Percentiles rank a stretch among this genome's conserved stretches.
Evolutionary conservation across 495 filamentous ascomycete species (phyloP).

Genomic region (Venustampulla echinocandica): DNA sequence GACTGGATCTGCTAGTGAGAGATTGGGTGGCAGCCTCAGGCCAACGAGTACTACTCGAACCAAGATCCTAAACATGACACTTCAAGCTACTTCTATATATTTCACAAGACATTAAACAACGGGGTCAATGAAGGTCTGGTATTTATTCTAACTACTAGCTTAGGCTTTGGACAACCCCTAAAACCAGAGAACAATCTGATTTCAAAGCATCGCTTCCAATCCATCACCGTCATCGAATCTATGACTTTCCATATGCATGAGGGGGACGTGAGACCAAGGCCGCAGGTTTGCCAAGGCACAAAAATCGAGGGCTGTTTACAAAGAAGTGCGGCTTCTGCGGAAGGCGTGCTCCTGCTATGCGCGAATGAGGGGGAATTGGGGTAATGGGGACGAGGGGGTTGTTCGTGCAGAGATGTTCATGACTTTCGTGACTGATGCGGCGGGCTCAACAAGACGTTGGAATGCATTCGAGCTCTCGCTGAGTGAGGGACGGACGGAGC

Average conservation of each 20-base stretch:
- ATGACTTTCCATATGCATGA: constrained; percentile 12
- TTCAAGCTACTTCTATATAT: not conserved
- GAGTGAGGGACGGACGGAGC: too few relatives aligned
- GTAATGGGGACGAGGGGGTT: constrained; percentile 8
- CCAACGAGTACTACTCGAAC: too few relatives aligned
- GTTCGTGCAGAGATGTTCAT: constrained; percentile 20
- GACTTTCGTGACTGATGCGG: constrained; percentile 17
- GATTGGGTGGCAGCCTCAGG: too few relatives aligned
- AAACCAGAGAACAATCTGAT: constrained; percentile 6
- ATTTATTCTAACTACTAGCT: constrained; percentile 27
- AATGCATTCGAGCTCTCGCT: too few relatives aligned
- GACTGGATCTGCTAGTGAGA: too few relatives aligned
- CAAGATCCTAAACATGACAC: too few relatives aligned
- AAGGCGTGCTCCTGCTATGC: constrained; percentile 8
- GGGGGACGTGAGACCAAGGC: constrained; percentile 9
- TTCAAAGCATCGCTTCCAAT: constrained; percentile 15
- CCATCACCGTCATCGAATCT: constrained; percentile 20
- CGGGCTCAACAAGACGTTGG: too few relatives aligned
- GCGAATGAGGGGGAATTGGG: constrained; percentile 14
- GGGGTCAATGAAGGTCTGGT: constrained; percentile 24
- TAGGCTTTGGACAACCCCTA: constrained; percentile 11
- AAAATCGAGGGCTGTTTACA: constrained; percentile 5
- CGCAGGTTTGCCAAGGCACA: constrained; percentile 2
- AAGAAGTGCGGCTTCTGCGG: constrained; percentile 4
- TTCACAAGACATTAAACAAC: not conserved